These are phyloP conservation scores for Durio zibethinus DNA, from an alignment of 345 rosid genomes.

Conservation along the genomic window DNA sequence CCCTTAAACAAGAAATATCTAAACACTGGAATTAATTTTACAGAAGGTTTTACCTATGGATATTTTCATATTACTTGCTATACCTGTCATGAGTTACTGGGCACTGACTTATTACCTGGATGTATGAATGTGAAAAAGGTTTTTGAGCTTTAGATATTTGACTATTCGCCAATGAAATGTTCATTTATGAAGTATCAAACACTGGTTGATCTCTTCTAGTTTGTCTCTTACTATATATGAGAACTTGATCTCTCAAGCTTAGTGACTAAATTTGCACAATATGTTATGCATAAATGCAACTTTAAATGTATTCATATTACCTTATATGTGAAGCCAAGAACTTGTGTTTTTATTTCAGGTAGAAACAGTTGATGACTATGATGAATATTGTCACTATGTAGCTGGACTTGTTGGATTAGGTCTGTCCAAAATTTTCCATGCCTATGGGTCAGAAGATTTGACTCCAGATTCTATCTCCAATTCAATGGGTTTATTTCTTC, in stretches of 20 bases:
- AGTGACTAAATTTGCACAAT: background rate
- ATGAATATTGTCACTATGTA: slow-evolving; percentile 97
- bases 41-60: background rate
- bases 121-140: background rate
- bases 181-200: background rate
- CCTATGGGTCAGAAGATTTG: slow-evolving; percentile 73
- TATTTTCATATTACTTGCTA: background rate
- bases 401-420: slow-evolving; percentile 99
- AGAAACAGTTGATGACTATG: slow-evolving; percentile 82
- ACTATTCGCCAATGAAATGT: background rate
- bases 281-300: background rate
- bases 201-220: background rate
- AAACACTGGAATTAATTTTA: background rate
- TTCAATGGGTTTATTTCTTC: slow-evolving; percentile 97
- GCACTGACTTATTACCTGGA: background rate
- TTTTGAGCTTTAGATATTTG: background rate
- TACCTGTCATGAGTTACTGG: background rate
- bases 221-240: background rate
- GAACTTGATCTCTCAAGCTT: background rate
- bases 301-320: background rate
- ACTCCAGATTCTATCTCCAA: slow-evolving; percentile 72
- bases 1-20: background rate
- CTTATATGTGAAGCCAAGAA: background rate
- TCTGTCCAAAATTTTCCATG: slow-evolving; percentile 89
- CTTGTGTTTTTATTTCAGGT: slow-evolving; percentile 47